Conservation (phyloP, 2,329 filamentous ascomycete species). For the Orbilia javanica region DNA sequence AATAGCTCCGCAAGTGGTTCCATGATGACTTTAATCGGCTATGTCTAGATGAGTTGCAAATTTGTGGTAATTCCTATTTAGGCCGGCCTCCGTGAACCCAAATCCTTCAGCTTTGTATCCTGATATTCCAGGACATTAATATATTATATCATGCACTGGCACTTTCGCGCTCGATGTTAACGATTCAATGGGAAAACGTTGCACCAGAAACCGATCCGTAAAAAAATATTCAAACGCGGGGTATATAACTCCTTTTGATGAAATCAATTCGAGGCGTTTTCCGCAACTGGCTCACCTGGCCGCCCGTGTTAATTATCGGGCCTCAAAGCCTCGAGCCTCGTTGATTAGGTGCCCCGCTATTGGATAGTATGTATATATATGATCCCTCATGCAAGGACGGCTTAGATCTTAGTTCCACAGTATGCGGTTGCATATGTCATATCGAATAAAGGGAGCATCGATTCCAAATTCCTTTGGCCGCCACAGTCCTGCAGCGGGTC, state of each 20-base stretch:
- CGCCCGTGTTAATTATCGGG: neutral
- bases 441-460: neutral
- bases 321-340: neutral
- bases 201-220: neutral
- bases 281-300: neutral
- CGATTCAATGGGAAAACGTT: neutral
- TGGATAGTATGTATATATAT: neutral
- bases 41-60: neutral
- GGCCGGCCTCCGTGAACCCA: neutral
- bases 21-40: neutral
- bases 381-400: neutral
- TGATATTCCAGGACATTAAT: neutral
- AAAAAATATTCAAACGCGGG: conserved; percentile 3
- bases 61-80: neutral
- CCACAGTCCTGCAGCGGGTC: neutral
- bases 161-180: neutral
- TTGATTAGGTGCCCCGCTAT: neutral
- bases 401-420: neutral
- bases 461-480: conserved; percentile 14
- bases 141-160: no score
- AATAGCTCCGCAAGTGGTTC: neutral
- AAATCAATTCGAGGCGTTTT: neutral
- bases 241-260: conserved; percentile 10
- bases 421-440: neutral
- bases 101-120: neutral